phyloP scores from a whole-genome alignment of 495 filamentous ascomycete genomes.

The Tuber indicum region DNA sequence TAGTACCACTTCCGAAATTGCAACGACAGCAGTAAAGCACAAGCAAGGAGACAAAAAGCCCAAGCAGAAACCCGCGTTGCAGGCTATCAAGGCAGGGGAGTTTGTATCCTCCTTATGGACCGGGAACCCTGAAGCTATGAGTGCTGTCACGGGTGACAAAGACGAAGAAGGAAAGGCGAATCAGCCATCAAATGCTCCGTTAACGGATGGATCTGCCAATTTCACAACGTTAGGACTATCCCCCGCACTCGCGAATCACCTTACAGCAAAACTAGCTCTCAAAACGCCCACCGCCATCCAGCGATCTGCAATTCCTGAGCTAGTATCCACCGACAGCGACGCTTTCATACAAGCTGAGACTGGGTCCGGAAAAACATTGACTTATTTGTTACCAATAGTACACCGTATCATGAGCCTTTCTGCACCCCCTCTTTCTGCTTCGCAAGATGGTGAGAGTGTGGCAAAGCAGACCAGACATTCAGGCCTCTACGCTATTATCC shows the following conservation, averaged over 20 bases:
- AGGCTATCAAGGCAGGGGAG: slow-evolving; percentile 45
- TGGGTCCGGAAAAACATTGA: slow-evolving; percentile 92
- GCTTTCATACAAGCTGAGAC: slow-evolving; percentile 97
- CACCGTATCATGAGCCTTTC: slow-evolving; percentile 77
- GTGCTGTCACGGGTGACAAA: slow-evolving; percentile 42
- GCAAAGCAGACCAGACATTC: slow-evolving; percentile 64
- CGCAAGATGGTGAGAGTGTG: slow-evolving; percentile 39
- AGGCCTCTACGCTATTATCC: slow-evolving; percentile 82
- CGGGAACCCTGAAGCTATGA: slow-evolving; percentile 62
- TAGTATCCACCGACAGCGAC: slow-evolving; percentile 76
- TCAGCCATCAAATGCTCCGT: slow-evolving; percentile 87
- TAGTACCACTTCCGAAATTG: slow-evolving; percentile 18
- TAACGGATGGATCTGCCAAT: slow-evolving; percentile 71
- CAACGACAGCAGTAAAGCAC: slow-evolving; percentile 29
- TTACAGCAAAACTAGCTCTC: slow-evolving; percentile 77
- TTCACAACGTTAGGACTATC: slow-evolving; percentile 80
- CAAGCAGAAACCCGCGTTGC: slow-evolving; percentile 8
- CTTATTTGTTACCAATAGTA: slow-evolving; percentile 85
- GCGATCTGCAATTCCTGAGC: slow-evolving; percentile 69
- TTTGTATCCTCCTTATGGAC: slow-evolving; percentile 88
- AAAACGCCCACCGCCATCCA: slow-evolving; percentile 93
- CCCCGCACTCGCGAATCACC: slow-evolving; percentile 65
- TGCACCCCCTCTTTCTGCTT: slow-evolving; percentile 20
- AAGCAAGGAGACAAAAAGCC: slow-evolving; percentile 17
- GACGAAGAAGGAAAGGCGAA: slow-evolving; percentile 50